Evolutionary conservation across 805 yeast genomes (phyloP), one percentile per base, ranked within the genome.

Genomic region (Wickerhamomyces kurtzmanii): DNA sequence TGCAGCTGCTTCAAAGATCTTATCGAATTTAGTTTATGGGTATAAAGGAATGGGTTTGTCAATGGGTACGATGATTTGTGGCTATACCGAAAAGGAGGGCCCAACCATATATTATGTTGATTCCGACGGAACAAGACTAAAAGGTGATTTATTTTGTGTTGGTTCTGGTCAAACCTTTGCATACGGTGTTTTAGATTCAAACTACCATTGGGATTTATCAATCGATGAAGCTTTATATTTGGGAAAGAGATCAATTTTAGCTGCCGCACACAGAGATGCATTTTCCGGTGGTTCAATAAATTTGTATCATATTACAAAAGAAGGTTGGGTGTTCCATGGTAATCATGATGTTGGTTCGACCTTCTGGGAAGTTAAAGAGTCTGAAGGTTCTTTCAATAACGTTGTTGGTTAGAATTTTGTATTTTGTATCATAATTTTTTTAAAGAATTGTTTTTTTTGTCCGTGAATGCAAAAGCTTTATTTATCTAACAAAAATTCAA

Each of bases 101-200:
- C 97, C 98, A 27, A 75, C 96, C 15, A 80, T 91, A 30, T 91
- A 78, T 59, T 91, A 91, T 45, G 97, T 91, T 21, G 98, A 91
- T 59, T 82, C 94, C 16, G 98, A 91, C 51, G 98, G 98, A 29
- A 81, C 96, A 5, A 75, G 98, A 58, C 65, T 91, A 48, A 78
- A 84, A 53, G 98, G 98, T 31, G 95, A 89, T 50, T 44, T 87
- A 39, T 91, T 91, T 59, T 85, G 96, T 65, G 98, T 91, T 18
- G 98, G 98, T 26, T 89, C 97, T 2, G 98, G 98, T 58, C 98
- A 91, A 63, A 91, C 98, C 2, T 91, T 91, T 59, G 98, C 98
- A 8, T 91, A 91, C 50, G 98, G 98, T 68, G 98, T 91, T 14
- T 66, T 91, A 40, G 98, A 91, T 54, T 74, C 94, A 19, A 87